Base-by-base conservation (phyloP, 163 green algal genomes). In the Volvox carteri region DNA sequence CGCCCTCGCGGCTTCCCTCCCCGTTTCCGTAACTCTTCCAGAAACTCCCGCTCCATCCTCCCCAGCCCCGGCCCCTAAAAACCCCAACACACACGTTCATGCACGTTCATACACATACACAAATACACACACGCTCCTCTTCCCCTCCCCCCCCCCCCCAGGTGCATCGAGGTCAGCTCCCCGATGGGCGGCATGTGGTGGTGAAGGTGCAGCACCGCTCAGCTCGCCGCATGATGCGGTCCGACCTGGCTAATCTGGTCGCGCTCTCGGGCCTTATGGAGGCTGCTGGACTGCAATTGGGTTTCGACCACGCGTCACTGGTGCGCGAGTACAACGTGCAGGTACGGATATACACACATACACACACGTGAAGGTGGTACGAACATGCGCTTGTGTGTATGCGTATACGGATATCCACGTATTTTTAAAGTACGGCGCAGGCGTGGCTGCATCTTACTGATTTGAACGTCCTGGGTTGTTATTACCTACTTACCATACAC, bases 221-320 rank as follows among this genome's bases (percentile, higher is more conserved):
- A 23, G 90, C 90, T 9, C 60, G 58, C 68, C 25, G 76, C 60
- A 87, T 89, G 60, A 94, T 95, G 91, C 19, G 56, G 7, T 75
- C 73, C 46, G 93, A 95, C 91, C 87, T 95, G 23, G 60, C 70
- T 54, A 94, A 95, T 78, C 90, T 95, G 91, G n/a, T 30, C 19
- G 42, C 90, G 35, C 84, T 92, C 12, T 73, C 80, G n/a, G 58
- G 89, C 5, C 72, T 93, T 23, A 39, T 92, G 68, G 67, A 25
- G 35, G 76, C 21, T 14, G n/a, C 60, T 39, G 73, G 72, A 67
- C 78, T 95, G 23, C 70, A 90, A 62, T 75, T 95, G 54, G 88
- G 91, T 0, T 95, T 95, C 90, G 91, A 95, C 91, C 79, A 93
- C 41, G 41, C 58, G 42, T 90, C 79, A 42, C 68, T 95, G 28